Percentiles rank a stretch among this genome's conserved stretches.
Evolutionary conservation across 495 filamentous ascomycete species (phyloP).

Genomic region (Penicillium cataractarum): DNA sequence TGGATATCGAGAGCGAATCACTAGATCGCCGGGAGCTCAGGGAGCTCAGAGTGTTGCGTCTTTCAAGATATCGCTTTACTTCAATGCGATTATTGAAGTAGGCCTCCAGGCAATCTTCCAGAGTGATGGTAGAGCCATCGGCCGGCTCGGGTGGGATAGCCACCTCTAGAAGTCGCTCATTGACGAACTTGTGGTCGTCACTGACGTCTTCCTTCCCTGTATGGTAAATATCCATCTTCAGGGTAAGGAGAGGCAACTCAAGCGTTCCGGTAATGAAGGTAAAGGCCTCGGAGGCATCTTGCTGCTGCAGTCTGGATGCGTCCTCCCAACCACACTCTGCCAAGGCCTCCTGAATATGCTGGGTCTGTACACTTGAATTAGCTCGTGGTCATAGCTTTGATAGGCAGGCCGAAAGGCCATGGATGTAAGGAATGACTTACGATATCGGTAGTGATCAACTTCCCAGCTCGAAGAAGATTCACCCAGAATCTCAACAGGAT

Average conservation of each 20-base stretch:
- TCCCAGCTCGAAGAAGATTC: constrained; percentile 84
- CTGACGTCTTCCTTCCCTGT: constrained; percentile 77
- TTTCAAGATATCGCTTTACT: constrained; percentile 77
- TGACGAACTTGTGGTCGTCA: constrained; percentile 92
- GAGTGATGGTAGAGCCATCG: constrained; percentile 65
- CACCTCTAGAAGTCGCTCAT: constrained; percentile 90
- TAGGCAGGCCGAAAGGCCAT: not conserved
- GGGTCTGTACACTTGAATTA: constrained; percentile 61
- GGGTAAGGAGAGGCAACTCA: constrained; percentile 81
- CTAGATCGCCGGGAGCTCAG: constrained; percentile 42
- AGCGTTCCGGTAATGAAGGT: constrained; percentile 89
- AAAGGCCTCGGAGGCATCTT: constrained; percentile 95
- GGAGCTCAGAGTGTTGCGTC: constrained; percentile 60
- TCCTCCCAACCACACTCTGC: constrained; percentile 92
- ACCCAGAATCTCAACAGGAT: constrained; percentile 85
- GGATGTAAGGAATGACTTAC: constrained; percentile 52
- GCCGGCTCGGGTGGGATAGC: constrained; percentile 68
- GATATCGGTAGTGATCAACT: constrained; percentile 82
- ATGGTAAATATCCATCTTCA: constrained; percentile 95
- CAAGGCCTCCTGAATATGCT: constrained; percentile 78
- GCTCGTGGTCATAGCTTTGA: constrained; percentile 10
- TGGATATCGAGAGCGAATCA: constrained; percentile 50
- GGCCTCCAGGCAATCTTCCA: constrained; percentile 88
- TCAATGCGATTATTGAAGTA: constrained; percentile 97
- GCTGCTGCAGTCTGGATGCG: constrained; percentile 73